Base-by-base conservation (phyloP, 176 grass and related monocot species). In the Aegilops umbellulata region DNA sequence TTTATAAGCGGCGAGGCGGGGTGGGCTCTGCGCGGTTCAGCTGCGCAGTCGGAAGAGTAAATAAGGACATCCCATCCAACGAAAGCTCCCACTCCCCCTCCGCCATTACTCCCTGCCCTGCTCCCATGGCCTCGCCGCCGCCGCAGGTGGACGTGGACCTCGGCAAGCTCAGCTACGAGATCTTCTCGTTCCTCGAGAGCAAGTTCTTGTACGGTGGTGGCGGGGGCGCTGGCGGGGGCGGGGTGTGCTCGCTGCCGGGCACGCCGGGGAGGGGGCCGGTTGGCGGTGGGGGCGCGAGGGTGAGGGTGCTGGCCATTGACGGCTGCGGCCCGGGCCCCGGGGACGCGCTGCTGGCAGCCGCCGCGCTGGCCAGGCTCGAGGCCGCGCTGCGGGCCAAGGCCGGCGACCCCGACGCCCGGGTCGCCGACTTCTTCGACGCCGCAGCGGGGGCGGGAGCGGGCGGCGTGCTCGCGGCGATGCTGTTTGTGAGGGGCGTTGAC, bases 151-250 rank as follows among this genome's bases (percentile, higher is more conserved):
- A 84, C 69, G 77, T 94, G 55, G 91, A 95, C 83, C 83, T 93
- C 19, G 93, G 92, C 80, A 98, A 93, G 89, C 87, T 98, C 3
- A 95, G 91, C 86, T 95, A 95, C 83, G 95, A 98, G 91, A 98
- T 98, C 74, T 98, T 98, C 88, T 95, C 95, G 5, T 82, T 98
- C 11, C 89, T 98, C 2, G 95, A 98, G 78, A 95, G 78, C 93
- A 98, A 93, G 86, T 95, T 98, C 88, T 88, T 98, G 36, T 98
- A 92, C 44, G 93, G 89, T 39, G 53, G 5, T 22, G 53, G 3
- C 16, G 82, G 77, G 0, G 36, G 49, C 16, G 68, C 32, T 24
- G 46, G 8, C 20, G 80, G 77, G 4, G 62, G 51, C 8, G 80
- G 71, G 22, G n/a, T 31, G 23, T 79, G 64, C 22, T 86, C 92